These are phyloP conservation scores for Sporothrix pseudoabietina DNA, from an alignment of 2,329 filamentous ascomycete species.

Conservation along the genomic window DNA sequence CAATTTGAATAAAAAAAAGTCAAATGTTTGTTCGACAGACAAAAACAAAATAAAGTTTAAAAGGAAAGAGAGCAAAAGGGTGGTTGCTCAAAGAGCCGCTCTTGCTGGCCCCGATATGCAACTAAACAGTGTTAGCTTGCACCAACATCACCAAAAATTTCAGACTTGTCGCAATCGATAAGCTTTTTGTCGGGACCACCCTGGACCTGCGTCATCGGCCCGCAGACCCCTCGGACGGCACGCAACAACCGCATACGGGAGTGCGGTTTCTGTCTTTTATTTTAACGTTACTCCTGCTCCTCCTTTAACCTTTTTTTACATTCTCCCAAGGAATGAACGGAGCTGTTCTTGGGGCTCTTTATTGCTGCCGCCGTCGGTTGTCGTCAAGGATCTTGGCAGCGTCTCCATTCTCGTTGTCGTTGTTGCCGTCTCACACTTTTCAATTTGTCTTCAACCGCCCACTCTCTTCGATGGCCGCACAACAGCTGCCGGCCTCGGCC, in stretches of 20 bases:
- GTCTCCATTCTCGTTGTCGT: background rate
- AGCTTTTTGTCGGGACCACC: background rate
- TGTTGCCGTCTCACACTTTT: background rate
- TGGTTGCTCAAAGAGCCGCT: no score
- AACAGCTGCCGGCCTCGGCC: background rate
- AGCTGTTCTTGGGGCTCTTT: slow-evolving; percentile 8
- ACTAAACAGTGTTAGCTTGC: background rate
- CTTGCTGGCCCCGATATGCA: background rate
- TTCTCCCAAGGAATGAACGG: slow-evolving; percentile 17
- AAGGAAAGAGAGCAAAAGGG: background rate
- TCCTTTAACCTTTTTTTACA: background rate
- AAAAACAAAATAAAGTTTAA: background rate
- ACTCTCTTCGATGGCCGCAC: background rate
- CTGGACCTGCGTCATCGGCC: slow-evolving; percentile 27
- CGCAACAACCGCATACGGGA: background rate
- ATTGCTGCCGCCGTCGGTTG: slow-evolving; percentile 24
- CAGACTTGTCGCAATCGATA: slow-evolving; percentile 12
- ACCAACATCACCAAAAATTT: slow-evolving; percentile 21
- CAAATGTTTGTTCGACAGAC: background rate
- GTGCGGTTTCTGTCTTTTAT: background rate
- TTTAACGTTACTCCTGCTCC: background rate
- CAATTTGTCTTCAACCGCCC: background rate
- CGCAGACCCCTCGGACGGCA: slow-evolving; percentile 3
- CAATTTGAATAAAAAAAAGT: background rate
- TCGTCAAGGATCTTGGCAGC: background rate